These are phyloP conservation scores for Boletus bicolor DNA, from an alignment of 768 basidiomycete species.

Conservation along the genomic window DNA sequence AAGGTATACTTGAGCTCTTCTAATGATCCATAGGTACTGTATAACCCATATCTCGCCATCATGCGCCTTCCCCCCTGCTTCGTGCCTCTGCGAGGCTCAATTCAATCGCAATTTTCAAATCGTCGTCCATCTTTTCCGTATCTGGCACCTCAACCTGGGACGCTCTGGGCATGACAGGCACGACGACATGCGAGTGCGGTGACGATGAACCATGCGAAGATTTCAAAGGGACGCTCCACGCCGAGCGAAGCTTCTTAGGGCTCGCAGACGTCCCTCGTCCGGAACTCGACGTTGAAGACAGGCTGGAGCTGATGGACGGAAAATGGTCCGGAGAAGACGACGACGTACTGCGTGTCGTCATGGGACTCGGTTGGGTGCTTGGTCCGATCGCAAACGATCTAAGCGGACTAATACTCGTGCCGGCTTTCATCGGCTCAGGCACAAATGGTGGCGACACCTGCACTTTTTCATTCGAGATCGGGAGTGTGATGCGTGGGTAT, in stretches of 20 bases:
- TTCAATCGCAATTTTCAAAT: constrained; percentile 62
- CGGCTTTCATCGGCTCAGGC: constrained; percentile 58
- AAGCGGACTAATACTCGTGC: constrained; percentile 33
- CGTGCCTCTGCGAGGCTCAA: constrained; percentile 60
- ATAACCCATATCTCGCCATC: neutral
- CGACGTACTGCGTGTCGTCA: constrained; percentile 11
- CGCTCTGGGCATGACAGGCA: constrained; percentile 6
- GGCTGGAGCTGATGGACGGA: constrained; percentile 33
- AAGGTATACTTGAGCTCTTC: neutral
- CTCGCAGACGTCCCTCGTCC: constrained; percentile 17
- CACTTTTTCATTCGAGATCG: constrained; percentile 48
- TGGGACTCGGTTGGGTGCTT: constrained; percentile 5
- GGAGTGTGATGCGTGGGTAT: constrained; percentile 26
- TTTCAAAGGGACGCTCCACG: constrained; percentile 41
- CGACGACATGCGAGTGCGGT: constrained; percentile 12
- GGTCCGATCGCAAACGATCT: constrained; percentile 7
- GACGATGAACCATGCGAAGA: constrained; percentile 18
- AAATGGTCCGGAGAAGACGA: constrained; percentile 31
- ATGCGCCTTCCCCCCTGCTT: constrained; percentile 12
- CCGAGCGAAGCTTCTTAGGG: constrained; percentile 25
- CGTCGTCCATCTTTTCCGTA: constrained; percentile 53
- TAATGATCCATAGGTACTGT: neutral
- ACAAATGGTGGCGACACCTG: constrained; percentile 50
- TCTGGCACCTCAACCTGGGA: neutral
- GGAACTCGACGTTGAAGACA: constrained; percentile 24